Percentiles rank a stretch among this genome's conserved stretches.
Evolutionary conservation across 1,139 yeast genomes (phyloP).

Genomic region (Kodamaea alishanica): DNA sequence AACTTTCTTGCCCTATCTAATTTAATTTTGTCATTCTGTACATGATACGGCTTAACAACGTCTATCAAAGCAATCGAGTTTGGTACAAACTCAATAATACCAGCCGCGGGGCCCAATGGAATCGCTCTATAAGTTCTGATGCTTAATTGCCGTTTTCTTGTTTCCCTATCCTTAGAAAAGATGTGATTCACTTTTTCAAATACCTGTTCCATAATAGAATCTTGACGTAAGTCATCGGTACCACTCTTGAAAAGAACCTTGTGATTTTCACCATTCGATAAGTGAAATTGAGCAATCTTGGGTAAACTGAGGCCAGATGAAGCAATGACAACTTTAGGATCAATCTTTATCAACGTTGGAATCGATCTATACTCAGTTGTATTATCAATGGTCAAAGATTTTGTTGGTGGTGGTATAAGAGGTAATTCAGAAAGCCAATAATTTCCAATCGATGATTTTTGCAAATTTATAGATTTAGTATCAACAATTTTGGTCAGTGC

Average conservation of each 20-base stretch:
- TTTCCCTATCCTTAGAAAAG: conserved; percentile 52
- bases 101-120: conserved; percentile 85
- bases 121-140: conserved; percentile 86
- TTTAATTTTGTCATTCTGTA: conserved; percentile 43
- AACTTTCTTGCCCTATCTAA: conserved; percentile 51
- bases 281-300: conserved; percentile 56
- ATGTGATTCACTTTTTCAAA: conserved; percentile 82
- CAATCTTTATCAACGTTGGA: conserved; percentile 47
- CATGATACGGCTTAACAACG: conserved; percentile 57
- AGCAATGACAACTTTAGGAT: conserved; percentile 54
- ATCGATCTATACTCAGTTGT: conserved; percentile 46
- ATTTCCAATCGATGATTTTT: conserved; percentile 38
- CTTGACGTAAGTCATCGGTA: conserved; percentile 90
- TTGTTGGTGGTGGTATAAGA: conserved; percentile 68
- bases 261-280: conserved; percentile 56
- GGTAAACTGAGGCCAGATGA: conserved; percentile 84
- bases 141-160: conserved; percentile 53
- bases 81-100: conserved; percentile 86
- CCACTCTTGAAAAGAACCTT: conserved; percentile 75
- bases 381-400: conserved; percentile 37
- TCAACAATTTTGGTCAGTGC: conserved; percentile 46
- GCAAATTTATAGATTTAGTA: conserved; percentile 34
- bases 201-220: conserved; percentile 96
- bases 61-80: conserved; percentile 72
- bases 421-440: conserved; percentile 59